phyloP scores from a whole-genome alignment of 2,329 filamentous ascomycete species.

The Xenoacremonium recifei region DNA sequence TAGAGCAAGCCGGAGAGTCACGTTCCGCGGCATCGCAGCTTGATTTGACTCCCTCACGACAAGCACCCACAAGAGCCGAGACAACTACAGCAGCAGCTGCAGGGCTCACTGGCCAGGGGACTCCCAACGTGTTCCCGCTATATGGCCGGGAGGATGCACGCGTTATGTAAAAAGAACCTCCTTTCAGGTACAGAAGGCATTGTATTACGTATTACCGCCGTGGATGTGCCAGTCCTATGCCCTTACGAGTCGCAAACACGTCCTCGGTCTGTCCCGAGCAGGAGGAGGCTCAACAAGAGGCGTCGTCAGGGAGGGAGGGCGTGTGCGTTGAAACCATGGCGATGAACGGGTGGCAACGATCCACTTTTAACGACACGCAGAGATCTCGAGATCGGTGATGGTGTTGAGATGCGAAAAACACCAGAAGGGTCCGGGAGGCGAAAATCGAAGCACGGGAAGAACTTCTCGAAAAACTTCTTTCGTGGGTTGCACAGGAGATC shows the following conservation, averaged over 20 bases:
- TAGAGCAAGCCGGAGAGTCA: neutral
- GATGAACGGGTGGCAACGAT: neutral
- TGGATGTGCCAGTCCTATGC: constrained; percentile 8
- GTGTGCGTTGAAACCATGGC: neutral
- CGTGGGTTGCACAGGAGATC: neutral
- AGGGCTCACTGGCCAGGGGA: neutral
- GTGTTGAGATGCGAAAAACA: neutral
- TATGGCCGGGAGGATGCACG: neutral
- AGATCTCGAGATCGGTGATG: neutral
- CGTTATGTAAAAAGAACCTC: constrained; percentile 17
- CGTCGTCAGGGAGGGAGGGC: constrained; percentile 4
- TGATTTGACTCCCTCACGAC: constrained; percentile 1
- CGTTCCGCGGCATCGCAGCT: neutral
- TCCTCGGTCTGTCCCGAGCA: constrained; percentile 15
- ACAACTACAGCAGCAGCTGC: neutral
- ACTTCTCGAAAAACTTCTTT: neutral
- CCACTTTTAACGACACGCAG: neutral
- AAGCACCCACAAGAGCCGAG: neutral
- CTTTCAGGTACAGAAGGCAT: constrained; percentile 19
- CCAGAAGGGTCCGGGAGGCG: too few relatives aligned
- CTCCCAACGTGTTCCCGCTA: neutral
- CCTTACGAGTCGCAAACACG: constrained; percentile 12
- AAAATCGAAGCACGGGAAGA: neutral
- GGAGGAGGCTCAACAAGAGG: constrained; percentile 7
- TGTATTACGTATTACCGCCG: constrained; percentile 17